Percentiles rank a stretch among this genome's conserved stretches.
phyloP scores from a whole-genome alignment of 2,329 filamentous ascomycete species.

The Cytospora schulzeri region DNA sequence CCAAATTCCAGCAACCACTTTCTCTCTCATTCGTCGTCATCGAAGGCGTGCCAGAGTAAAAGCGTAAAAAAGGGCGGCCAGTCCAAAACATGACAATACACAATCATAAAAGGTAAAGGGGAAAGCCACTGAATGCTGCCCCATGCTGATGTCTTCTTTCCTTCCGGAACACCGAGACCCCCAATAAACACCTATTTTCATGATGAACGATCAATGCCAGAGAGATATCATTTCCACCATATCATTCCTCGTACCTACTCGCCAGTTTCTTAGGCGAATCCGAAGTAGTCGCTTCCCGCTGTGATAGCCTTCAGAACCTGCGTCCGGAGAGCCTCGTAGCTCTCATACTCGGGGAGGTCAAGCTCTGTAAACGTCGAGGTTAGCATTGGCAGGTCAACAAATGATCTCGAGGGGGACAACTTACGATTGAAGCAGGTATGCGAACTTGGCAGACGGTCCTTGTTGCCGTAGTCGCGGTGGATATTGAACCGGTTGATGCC shows the following conservation, averaged over 20 bases:
- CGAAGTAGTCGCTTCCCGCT: conserved; percentile 96
- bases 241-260: neutral
- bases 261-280: conserved; percentile 72
- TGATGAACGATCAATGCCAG: conserved; percentile 7
- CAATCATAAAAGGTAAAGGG: conserved; percentile 19
- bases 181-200: conserved; percentile 18
- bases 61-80: neutral
- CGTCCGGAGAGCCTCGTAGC: conserved; percentile 84
- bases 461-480: conserved; percentile 95
- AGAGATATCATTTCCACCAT: neutral
- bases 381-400: conserved; percentile 2
- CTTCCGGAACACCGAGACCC: conserved; percentile 26
- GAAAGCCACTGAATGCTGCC: conserved; percentile 20
- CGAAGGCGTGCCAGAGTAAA: neutral
- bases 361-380: conserved; percentile 65
- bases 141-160: conserved; percentile 23
- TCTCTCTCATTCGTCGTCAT: neutral
- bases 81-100: conserved; percentile 13
- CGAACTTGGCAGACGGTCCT: conserved; percentile 90
- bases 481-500: conserved; percentile 98
- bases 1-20: conserved; percentile 5
- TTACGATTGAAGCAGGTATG: conserved; percentile 99
- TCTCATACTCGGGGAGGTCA: conserved; percentile 97
- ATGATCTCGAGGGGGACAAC: conserved; percentile 42
- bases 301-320: conserved; percentile 95